A percentile compares a stretch with the other conserved stretches of the same genome.
Evolutionary conservation across 208 protist genomes (phyloP).

Genomic region (Phytomonas francai): DNA sequence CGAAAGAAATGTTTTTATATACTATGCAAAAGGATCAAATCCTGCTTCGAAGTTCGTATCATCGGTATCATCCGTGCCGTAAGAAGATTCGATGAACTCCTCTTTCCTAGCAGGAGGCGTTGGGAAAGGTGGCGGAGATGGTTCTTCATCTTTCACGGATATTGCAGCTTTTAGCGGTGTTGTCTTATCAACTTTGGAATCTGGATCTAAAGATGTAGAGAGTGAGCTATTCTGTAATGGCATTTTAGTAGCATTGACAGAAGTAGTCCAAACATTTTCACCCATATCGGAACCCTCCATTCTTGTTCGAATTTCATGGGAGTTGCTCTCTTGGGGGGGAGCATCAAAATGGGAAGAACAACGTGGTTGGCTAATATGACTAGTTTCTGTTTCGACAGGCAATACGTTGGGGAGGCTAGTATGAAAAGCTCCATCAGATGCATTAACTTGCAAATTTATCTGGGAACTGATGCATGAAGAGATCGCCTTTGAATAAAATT

Average conservation of each 20-base stretch:
- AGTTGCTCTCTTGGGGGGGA: background rate
- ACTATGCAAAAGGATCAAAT: constrained; percentile 46
- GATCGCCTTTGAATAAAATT: background rate
- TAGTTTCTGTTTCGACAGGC: background rate
- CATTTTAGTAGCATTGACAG: background rate
- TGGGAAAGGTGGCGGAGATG: background rate
- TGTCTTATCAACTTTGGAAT: background rate
- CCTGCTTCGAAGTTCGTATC: constrained; percentile 30
- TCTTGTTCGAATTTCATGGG: background rate
- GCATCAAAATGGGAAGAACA: background rate
- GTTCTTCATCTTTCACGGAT: background rate
- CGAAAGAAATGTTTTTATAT: too few relatives aligned
- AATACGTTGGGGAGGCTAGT: background rate
- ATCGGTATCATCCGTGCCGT: background rate
- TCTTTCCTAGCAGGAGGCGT: background rate
- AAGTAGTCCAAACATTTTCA: background rate
- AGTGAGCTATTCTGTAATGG: background rate
- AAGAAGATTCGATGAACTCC: background rate
- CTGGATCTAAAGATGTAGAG: background rate
- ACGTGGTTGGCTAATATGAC: background rate
- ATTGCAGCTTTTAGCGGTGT: background rate
- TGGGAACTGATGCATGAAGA: background rate
- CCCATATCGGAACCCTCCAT: background rate
- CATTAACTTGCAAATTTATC: background rate
- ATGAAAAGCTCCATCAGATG: background rate